A percentile compares a stretch with the other conserved stretches of the same genome.
These are phyloP conservation scores for Quercus ilex DNA, from an alignment of 306 rosid species.

Conservation along the genomic window DNA sequence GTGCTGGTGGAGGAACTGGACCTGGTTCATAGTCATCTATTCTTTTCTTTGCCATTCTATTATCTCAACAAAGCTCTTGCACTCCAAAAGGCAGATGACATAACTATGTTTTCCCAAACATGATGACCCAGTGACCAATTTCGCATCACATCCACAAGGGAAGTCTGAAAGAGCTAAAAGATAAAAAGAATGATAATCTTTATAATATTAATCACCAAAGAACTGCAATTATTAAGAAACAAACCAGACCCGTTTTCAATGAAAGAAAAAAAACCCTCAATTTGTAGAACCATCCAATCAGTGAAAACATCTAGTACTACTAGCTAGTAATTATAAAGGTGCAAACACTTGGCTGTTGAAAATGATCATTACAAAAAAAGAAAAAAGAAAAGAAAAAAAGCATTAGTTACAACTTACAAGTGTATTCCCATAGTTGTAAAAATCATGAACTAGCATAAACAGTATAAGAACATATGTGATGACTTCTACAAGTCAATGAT, in stretches of 20 bases:
- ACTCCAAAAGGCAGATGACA: slow-evolving; percentile 17
- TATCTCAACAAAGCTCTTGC: slow-evolving; percentile 21
- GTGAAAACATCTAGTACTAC: neutral
- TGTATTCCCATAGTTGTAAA: neutral
- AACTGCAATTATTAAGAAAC: neutral
- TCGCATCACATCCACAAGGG: neutral
- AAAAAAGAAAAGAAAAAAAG: neutral
- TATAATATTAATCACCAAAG: neutral
- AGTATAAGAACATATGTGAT: neutral
- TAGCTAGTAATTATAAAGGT: neutral
- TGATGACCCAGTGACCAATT: slow-evolving; percentile 6
- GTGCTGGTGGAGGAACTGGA: slow-evolving; percentile 62
- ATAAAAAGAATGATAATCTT: neutral
- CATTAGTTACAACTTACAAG: too few relatives aligned
- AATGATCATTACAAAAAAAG: too few relatives aligned
- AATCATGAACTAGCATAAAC: neutral
- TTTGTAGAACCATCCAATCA: neutral
- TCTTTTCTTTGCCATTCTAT: slow-evolving; percentile 75
- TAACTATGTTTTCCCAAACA: slow-evolving; percentile 21
- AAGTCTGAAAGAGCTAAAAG: slow-evolving; percentile 5
- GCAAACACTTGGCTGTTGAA: neutral
- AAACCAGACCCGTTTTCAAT: neutral
- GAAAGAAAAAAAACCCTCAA: neutral
- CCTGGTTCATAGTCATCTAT: slow-evolving; percentile 67
- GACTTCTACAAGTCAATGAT: slow-evolving; percentile 2